phyloP scores from a whole-genome alignment of 352 stramenopile genomes.

The Globisporangium radiosum region DNA sequence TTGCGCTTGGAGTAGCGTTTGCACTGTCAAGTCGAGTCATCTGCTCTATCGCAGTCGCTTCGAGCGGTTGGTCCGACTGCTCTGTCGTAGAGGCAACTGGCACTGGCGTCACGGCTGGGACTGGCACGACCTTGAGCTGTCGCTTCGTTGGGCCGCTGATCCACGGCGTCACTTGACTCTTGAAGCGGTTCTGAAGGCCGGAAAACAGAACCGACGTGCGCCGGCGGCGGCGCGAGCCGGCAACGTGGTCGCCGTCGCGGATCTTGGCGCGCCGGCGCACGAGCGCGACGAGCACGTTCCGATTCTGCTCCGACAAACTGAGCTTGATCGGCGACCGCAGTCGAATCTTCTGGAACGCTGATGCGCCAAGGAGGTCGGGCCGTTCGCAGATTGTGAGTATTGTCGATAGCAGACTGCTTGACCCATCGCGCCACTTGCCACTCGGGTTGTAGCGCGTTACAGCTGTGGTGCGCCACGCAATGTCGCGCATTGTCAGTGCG shows the following conservation, averaged over 20 bases:
- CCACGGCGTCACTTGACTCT: slow-evolving; percentile 1
- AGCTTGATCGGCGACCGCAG: slow-evolving; percentile 1
- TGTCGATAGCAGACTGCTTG: not conserved
- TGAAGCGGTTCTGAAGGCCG: slow-evolving; percentile 1
- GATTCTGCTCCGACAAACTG: not conserved
- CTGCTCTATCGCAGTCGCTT: no score
- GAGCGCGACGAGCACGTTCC: not conserved
- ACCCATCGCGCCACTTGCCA: not conserved
- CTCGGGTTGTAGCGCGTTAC: not conserved
- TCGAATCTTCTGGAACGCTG: slow-evolving; percentile 1
- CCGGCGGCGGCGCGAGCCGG: not conserved
- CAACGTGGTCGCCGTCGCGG: not conserved
- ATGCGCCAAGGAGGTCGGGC: not conserved
- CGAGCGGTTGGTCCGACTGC: no score
- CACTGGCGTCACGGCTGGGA: not conserved
- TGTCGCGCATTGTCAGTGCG: not conserved
- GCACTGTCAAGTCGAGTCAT: no score
- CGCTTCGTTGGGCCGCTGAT: not conserved
- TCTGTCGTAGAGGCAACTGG: not conserved
- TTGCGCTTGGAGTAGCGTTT: no score
- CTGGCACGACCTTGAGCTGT: not conserved
- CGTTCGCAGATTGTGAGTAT: not conserved
- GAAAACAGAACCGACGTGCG: slow-evolving; percentile 1
- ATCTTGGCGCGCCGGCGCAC: not conserved
- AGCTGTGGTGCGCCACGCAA: not conserved